Evolutionary conservation across 495 filamentous ascomycete species (phyloP), one percentile per base, ranked within the genome.

Genomic region (Podospora pseudopauciseta): DNA sequence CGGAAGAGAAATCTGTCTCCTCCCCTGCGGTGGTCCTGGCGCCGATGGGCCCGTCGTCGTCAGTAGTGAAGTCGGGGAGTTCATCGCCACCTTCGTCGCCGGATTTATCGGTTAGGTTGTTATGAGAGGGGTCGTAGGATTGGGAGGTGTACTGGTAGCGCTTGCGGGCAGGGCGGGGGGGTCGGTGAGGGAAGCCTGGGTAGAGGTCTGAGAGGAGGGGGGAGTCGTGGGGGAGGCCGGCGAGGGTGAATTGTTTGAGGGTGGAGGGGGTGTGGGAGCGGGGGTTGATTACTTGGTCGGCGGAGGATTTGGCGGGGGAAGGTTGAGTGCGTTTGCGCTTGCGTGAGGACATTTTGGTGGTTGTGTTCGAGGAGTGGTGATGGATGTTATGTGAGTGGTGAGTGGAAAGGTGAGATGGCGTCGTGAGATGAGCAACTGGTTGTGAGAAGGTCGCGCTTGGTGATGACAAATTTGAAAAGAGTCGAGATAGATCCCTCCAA

Each of bases 141-240:
- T 9, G 5, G 56, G 23, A 53, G 49, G 54, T 32, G 39, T 28
- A 23, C 28, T n/a, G 44, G 23, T 11, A 49, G 49, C 59, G 64
- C 5, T 13, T 65, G 63, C 32, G 23, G 20, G 20, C 39, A 60
- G 54, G 30, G 58, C 56, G 18, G 66, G 75, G 39, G 76, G 60
- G 4, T 74, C 76, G 77, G 64, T 84, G 79, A n/a, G 81, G 81
- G 59, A 84, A 84, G n/a, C 72, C 67, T 0, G 75, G 80, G 64
- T 79, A 64, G 6, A 65, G 5, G 16, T 68, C 67, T 0, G 81
- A 81, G 1, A 81, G 81, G 34, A 80, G 67, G 16, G 76, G 79
- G 15, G 74, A 68, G 18, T 73, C 64, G 5, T 76, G 65, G 19
- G 76, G 64, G 34, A 78, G 69, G n/a, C 81, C 81, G 32, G 81